phyloP scores from a whole-genome alignment of 2,329 filamentous ascomycete genomes.

The Tolypocladium pustulatum region DNA sequence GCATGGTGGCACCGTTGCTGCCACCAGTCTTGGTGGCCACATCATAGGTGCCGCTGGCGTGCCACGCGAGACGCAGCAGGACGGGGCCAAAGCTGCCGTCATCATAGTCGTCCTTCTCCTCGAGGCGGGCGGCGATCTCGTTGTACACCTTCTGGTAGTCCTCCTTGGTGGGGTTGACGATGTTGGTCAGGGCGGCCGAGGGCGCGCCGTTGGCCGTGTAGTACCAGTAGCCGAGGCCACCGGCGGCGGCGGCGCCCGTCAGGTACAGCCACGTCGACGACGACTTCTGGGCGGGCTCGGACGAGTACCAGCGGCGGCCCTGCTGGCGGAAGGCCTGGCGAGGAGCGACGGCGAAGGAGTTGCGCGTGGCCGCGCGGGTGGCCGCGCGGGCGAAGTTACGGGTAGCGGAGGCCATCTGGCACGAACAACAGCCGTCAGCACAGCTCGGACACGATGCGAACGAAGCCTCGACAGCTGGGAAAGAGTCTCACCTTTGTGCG shows the following conservation, averaged over 20 bases:
- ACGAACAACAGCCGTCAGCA: conserved; percentile 4
- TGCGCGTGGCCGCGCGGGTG: conserved; percentile 46
- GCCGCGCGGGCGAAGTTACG: conserved; percentile 48
- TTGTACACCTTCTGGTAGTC: conserved; percentile 97
- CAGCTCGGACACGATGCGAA: neutral
- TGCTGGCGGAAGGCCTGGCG: conserved; percentile 64
- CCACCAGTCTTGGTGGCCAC: conserved; percentile 80
- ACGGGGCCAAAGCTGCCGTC: conserved; percentile 95
- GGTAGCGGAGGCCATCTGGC: conserved; percentile 30
- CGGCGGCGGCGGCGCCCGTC: conserved; percentile 46
- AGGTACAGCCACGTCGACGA: conserved; percentile 43
- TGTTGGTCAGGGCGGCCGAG: conserved; percentile 37
- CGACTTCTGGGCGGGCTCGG: conserved; percentile 47
- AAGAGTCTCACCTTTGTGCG: neutral
- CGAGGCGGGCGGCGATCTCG: conserved; percentile 65
- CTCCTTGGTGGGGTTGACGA: conserved; percentile 65
- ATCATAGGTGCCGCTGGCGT: conserved; percentile 87
- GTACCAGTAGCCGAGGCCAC: conserved; percentile 56
- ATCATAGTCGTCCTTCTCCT: conserved; percentile 91
- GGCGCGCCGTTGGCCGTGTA: conserved; percentile 45
- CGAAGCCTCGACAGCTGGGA: neutral
- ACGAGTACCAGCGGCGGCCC: conserved; percentile 71
- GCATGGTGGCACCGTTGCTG: conserved; percentile 95
- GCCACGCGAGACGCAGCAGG: conserved; percentile 84
- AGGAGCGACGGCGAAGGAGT: conserved; percentile 46